Percentiles rank a stretch among this genome's conserved stretches.
Conservation (phyloP, 805 yeast genomes). For the Sugiyamaella floridensis region DNA sequence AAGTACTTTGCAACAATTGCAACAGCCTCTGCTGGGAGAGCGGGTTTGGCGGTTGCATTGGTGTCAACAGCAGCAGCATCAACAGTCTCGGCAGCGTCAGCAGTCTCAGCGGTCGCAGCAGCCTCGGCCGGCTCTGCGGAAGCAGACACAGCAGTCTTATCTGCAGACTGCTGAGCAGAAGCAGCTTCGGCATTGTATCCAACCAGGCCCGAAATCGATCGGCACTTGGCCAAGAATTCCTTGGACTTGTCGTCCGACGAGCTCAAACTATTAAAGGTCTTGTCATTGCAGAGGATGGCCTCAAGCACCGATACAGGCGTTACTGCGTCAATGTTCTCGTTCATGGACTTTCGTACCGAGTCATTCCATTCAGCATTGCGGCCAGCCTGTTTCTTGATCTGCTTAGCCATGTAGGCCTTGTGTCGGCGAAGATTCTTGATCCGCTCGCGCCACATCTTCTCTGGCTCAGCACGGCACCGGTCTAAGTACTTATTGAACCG, state of each 20-base stretch:
- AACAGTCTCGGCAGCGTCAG: background rate
- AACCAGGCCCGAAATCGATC: conserved; percentile 19
- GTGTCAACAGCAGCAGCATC: conserved; percentile 12
- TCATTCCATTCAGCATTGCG: conserved; percentile 32
- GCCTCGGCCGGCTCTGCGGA: conserved; percentile 10
- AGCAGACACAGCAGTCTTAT: conserved; percentile 19
- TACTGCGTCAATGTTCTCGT: conserved; percentile 26
- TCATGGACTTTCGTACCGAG: conserved; percentile 37
- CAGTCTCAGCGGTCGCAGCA: conserved; percentile 4
- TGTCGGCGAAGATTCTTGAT: conserved; percentile 21
- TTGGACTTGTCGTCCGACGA: conserved; percentile 14
- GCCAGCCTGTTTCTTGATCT: conserved; percentile 6
- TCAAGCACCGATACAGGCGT: conserved; percentile 31
- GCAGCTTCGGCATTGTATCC: conserved; percentile 8
- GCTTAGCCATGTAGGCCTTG: conserved; percentile 16
- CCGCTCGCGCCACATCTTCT: conserved; percentile 42
- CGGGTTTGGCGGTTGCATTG: no score
- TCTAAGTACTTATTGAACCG: conserved; percentile 71
- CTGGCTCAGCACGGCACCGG: conserved; percentile 50
- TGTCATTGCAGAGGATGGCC: conserved; percentile 21
- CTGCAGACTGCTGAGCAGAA: conserved; percentile 15
- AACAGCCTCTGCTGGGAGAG: background rate
- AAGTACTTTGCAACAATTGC: conserved; percentile 10
- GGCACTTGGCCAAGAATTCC: conserved; percentile 12
- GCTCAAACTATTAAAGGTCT: conserved; percentile 11